phyloP scores from a whole-genome alignment of 1,284 basidiomycete genomes.

The Irpex sp. region DNA sequence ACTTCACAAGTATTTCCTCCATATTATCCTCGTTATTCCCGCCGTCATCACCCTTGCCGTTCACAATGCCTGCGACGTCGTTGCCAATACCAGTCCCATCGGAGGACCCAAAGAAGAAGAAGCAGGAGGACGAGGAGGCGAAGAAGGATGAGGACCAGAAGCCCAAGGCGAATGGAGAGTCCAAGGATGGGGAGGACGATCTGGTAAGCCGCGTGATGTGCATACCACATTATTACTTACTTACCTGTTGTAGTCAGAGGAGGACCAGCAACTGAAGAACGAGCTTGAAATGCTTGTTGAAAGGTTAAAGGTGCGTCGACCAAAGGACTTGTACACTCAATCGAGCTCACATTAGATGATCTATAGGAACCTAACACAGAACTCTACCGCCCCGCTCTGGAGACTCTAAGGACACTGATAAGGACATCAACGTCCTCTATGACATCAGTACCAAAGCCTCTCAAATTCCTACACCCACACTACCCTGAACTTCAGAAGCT shows the following conservation, averaged over 20 bases:
- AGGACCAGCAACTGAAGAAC: slow-evolving; percentile 91
- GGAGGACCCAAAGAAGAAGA: slow-evolving; percentile 71
- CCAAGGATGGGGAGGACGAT: slow-evolving; percentile 72
- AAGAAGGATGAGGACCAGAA: slow-evolving; percentile 41
- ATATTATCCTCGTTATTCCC: neutral
- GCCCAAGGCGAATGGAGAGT: slow-evolving; percentile 46
- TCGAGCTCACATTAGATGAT: neutral
- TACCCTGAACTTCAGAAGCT: slow-evolving; percentile 86
- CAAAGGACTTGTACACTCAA: neutral
- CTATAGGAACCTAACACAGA: slow-evolving; percentile 81
- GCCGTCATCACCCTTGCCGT: neutral
- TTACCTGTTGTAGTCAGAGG: slow-evolving; percentile 70
- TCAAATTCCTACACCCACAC: slow-evolving; percentile 97
- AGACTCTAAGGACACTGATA: slow-evolving; percentile 92
- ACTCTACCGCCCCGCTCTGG: slow-evolving; percentile 89
- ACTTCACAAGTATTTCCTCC: neutral
- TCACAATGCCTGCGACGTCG: slow-evolving; percentile 31
- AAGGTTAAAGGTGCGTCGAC: slow-evolving; percentile 72
- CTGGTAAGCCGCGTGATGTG: slow-evolving; percentile 52
- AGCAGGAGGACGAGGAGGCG: slow-evolving; percentile 50
- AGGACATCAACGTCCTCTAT: slow-evolving; percentile 97
- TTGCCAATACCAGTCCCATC: slow-evolving; percentile 58
- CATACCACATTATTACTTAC: neutral
- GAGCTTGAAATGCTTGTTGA: slow-evolving; percentile 99
- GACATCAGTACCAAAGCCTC: slow-evolving; percentile 99